Base-by-base conservation (phyloP, 495 filamentous ascomycete genomes). In the Penicillium paradoxum region DNA sequence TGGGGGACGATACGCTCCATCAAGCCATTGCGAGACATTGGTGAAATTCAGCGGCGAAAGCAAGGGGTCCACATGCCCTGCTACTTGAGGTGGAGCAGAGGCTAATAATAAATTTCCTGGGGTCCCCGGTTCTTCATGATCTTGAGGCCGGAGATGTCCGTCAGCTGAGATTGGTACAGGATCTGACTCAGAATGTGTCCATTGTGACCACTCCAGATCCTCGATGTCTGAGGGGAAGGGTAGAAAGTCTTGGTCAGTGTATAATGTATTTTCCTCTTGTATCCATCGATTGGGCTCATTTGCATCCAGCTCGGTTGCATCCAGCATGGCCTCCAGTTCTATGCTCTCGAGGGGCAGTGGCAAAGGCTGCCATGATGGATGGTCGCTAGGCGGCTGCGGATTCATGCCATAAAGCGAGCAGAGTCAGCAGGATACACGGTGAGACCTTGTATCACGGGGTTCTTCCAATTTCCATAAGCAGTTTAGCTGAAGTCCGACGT, bases 1-100 rank as follows among this genome's bases (percentile, higher is more conserved):
- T 4, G 68, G 55, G 0, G 76, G 73, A 21, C 66, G 60, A 55
- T 67, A 69, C 2, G 73, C 72, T 13, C 73, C 75, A 54, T 77
- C 67, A n/a, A 72, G 58, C 68, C 70, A 74, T 29, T 72, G 60
- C 0, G 68, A 63, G 46, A 73, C 66, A 51, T 69, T 68, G 21
- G 48, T 51, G 11, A 72, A 29, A 24, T 33, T 49, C 24, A 8
- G 53, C 5, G 41, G 44, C 3, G 39, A 50, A 5, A 14, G 10
- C 10, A 17, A 36, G 11, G 29, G 44, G 14, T 13, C 38, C 11
- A 42, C 8, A 15, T 34, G 8, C 13, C 13, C 45, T n/a, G 2
- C 9, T 4, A 32, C 29, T 6, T 10, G 13, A 33, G 15, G 6
- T 3, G 41, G 25, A 18, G 19, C 17, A 19, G 29, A 1, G 15